phyloP scores from a whole-genome alignment of 2,329 filamentous ascomycete species.

The Clarireedia homoeocarpa region DNA sequence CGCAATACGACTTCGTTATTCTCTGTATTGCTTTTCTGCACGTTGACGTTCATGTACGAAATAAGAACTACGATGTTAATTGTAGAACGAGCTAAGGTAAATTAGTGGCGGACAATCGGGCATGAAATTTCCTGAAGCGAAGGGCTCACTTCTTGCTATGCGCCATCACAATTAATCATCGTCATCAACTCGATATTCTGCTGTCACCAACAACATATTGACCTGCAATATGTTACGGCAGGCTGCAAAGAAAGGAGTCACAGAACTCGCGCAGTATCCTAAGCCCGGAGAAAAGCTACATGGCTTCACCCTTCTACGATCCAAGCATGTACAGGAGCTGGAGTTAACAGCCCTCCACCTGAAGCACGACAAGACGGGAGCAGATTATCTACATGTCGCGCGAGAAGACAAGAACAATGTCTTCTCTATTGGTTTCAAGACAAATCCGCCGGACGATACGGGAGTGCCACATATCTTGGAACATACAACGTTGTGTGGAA shows the following conservation, averaged over 20 bases:
- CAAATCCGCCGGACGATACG: slow-evolving; percentile 92
- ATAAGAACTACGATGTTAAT: slow-evolving; percentile 10
- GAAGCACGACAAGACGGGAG: slow-evolving; percentile 89
- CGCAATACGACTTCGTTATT: slow-evolving; percentile 6
- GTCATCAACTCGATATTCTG: not conserved
- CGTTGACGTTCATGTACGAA: slow-evolving; percentile 5
- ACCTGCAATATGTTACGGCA: slow-evolving; percentile 41
- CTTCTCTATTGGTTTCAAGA: slow-evolving; percentile 98
- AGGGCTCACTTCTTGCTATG: not conserved
- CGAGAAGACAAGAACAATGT: slow-evolving; percentile 98
- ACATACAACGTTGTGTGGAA: slow-evolving; percentile 94
- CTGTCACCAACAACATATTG: slow-evolving; percentile 1
- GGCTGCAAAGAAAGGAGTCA: slow-evolving; percentile 49
- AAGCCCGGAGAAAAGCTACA: slow-evolving; percentile 78
- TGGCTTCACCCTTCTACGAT: slow-evolving; percentile 83
- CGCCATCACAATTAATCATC: not conserved
- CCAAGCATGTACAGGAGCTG: slow-evolving; percentile 89
- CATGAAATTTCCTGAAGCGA: slow-evolving; percentile 10
- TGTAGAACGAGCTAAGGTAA: slow-evolving; percentile 6
- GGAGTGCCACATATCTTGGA: slow-evolving; percentile 95
- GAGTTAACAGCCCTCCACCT: slow-evolving; percentile 87
- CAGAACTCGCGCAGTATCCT: slow-evolving; percentile 68
- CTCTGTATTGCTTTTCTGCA: slow-evolving; percentile 6
- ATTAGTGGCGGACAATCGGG: slow-evolving; percentile 6
- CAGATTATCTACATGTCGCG: slow-evolving; percentile 91